These are phyloP conservation scores for Blastobotrys apis DNA, from an alignment of 1,139 yeast species.

Conservation along the genomic window DNA sequence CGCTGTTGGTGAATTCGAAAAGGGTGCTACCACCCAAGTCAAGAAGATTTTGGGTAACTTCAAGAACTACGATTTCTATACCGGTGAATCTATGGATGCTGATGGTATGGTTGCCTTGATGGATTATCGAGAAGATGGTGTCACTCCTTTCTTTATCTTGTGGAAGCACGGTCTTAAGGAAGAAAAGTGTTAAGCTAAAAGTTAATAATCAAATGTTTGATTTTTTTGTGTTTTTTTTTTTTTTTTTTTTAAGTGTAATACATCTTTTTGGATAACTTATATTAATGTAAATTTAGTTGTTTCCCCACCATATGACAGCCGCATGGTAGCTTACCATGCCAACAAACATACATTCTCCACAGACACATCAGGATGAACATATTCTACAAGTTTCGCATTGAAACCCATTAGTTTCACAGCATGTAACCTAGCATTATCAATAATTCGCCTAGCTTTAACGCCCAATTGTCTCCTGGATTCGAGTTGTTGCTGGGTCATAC, in stretches of 20 bases:
- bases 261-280: no score
- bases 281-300: no score
- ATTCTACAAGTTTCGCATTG: constrained; percentile 50
- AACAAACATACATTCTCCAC: constrained; percentile 65
- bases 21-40: constrained; percentile 93
- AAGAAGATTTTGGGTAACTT: constrained; percentile 92
- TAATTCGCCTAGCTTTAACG: constrained; percentile 57
- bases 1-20: constrained; percentile 79
- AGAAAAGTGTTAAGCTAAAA: constrained; percentile 51
- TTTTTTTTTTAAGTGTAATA: not conserved
- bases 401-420: constrained; percentile 43
- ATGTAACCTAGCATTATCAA: constrained; percentile 55
- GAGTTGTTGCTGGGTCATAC: constrained; percentile 32
- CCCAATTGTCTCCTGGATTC: constrained; percentile 58
- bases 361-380: constrained; percentile 55
- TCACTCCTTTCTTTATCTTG: constrained; percentile 93
- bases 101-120: constrained; percentile 96
- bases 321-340: no score
- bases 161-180: constrained; percentile 97
- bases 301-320: no score
- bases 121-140: constrained; percentile 99
- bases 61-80: constrained; percentile 99
- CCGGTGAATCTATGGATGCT: constrained; percentile 99
- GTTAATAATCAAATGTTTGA: not conserved
- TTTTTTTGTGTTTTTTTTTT: not conserved